Evolutionary conservation across 2,329 filamentous ascomycete species (phyloP).

Genomic region (Phaeosphaeria sp.): DNA sequence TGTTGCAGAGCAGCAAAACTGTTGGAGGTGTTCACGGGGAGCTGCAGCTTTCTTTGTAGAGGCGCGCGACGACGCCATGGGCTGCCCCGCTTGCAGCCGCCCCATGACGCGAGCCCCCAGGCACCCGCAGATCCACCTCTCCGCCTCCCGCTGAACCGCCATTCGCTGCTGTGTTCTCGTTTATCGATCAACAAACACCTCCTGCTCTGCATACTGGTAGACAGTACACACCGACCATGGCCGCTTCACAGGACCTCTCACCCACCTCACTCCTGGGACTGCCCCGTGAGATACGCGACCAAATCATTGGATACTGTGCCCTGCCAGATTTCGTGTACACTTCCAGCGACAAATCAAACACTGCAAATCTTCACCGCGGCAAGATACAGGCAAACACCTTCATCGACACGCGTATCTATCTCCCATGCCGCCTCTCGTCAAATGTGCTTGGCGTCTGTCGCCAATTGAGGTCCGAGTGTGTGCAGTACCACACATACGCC

Average conservation of each 20-base stretch:
- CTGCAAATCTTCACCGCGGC: conserved; percentile 13
- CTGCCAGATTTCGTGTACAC: conserved; percentile 31
- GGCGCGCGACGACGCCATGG: neutral
- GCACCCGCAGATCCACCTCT: neutral
- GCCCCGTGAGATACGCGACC: conserved; percentile 38
- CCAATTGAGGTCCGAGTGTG: conserved; percentile 34
- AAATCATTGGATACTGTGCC: conserved; percentile 28
- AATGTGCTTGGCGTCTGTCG: conserved; percentile 32
- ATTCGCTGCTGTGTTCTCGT: neutral
- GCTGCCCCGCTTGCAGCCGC: neutral
- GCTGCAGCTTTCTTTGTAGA: neutral
- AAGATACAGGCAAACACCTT: conserved; percentile 15
- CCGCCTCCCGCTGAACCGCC: neutral
- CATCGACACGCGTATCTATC: conserved; percentile 37
- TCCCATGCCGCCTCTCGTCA: conserved; percentile 26
- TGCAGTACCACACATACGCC: conserved; percentile 22
- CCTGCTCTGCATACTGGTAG: neutral
- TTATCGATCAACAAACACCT: neutral
- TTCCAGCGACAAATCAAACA: conserved; percentile 22
- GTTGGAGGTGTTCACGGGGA: neutral
- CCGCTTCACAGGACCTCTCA: neutral
- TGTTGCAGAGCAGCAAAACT: neutral
- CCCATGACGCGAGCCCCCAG: neutral
- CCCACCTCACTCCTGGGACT: conserved; percentile 21
- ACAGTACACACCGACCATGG: neutral